Evolutionary conservation across 768 basidiomycete species (phyloP).

Genomic region (Macrolepiota fuliginosa): DNA sequence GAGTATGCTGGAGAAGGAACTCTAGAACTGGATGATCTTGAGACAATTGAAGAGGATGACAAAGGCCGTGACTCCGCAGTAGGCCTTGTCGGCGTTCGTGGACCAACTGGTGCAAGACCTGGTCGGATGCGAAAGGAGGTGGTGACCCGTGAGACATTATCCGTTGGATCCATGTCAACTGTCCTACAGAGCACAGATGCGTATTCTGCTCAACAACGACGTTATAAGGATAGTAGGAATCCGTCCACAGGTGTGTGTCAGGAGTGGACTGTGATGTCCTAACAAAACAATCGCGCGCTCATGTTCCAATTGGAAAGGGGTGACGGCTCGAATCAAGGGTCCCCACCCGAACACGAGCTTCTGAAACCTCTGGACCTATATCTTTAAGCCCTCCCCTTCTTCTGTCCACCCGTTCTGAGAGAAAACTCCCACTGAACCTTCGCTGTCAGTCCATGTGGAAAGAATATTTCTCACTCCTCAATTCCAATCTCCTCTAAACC

Average conservation of each 20-base stretch:
- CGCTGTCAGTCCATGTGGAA: no score
- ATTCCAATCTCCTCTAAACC: no score
- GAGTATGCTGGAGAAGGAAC: neutral
- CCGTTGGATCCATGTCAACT: conserved; percentile 10
- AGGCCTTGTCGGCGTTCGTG: conserved; percentile 19
- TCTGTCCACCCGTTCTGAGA: no score
- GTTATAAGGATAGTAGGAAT: neutral
- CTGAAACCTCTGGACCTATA: no score
- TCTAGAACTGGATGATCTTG: neutral
- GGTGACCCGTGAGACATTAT: conserved; percentile 26
- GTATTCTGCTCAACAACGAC: neutral
- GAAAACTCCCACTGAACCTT: no score
- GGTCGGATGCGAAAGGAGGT: conserved; percentile 27
- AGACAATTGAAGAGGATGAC: neutral
- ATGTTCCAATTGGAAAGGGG: neutral
- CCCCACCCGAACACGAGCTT: neutral
- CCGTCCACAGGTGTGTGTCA: neutral
- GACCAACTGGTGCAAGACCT: conserved; percentile 24
- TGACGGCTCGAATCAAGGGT: neutral
- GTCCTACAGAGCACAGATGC: neutral
- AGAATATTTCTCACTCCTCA: no score
- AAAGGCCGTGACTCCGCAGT: neutral
- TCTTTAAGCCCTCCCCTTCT: no score
- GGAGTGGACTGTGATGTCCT: neutral
- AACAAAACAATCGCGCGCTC: neutral